Percentiles rank a stretch among this genome's conserved stretches.
Evolutionary conservation across 768 basidiomycete species (phyloP).

Genomic region (Lactarius sp.): DNA sequence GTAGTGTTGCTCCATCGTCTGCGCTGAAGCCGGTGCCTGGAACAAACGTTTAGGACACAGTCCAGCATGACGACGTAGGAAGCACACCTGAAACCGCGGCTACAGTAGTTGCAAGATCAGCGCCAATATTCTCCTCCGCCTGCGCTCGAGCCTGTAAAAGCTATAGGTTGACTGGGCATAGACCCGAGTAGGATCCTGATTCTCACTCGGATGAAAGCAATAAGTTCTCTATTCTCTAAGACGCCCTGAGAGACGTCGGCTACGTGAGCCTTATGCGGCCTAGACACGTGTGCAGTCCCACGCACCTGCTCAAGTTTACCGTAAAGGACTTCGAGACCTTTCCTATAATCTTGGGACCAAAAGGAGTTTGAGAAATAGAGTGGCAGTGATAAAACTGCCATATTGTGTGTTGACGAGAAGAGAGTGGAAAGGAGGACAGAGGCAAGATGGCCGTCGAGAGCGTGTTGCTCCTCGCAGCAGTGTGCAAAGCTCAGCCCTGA

Average conservation of each 20-base stretch:
- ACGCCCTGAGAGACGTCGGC: slow-evolving; percentile 50
- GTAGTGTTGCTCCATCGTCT: slow-evolving; percentile 83
- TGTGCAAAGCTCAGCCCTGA: no score
- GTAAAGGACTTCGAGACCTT: slow-evolving; percentile 75
- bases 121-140: slow-evolving; percentile 64
- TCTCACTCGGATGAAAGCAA: slow-evolving; percentile 75
- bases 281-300: slow-evolving; percentile 10
- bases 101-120: slow-evolving; percentile 46
- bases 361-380: slow-evolving; percentile 87
- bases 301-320: slow-evolving; percentile 72
- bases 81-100: slow-evolving; percentile 44
- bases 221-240: slow-evolving; percentile 77
- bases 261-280: slow-evolving; percentile 17
- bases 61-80: slow-evolving; percentile 16
- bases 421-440: neutral
- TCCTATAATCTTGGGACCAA: slow-evolving; percentile 89
- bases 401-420: slow-evolving; percentile 32
- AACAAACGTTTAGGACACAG: neutral
- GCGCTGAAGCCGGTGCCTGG: slow-evolving; percentile 60
- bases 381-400: slow-evolving; percentile 90
- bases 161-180: slow-evolving; percentile 6
- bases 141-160: slow-evolving; percentile 60
- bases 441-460: neutral
- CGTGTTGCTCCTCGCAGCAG: neutral
- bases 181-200: slow-evolving; percentile 27